Evolutionary conservation across 345 rosid genomes (phyloP).

Genomic region (Combretum micranthum): DNA sequence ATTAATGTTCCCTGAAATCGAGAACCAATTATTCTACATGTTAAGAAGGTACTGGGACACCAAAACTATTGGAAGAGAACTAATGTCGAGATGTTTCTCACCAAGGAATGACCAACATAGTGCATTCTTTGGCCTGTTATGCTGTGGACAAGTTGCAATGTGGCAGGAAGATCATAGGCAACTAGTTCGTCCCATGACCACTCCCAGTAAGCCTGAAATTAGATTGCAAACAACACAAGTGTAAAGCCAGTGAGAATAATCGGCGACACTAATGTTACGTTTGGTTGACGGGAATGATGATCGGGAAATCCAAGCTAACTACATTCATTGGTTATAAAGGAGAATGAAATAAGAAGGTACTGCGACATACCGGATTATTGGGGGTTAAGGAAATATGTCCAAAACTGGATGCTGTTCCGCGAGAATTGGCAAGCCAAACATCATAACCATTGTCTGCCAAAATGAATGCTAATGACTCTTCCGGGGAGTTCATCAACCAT

Average conservation of each 20-base stretch:
- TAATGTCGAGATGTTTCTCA: background rate
- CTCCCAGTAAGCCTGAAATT: slow-evolving; percentile 30
- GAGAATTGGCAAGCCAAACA: slow-evolving; percentile 38
- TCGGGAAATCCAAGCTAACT: too few species aligned
- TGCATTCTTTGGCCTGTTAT: slow-evolving; percentile 30
- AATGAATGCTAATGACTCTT: slow-evolving; percentile 29
- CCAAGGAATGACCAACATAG: slow-evolving; percentile 35
- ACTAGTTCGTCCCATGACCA: slow-evolving; percentile 40
- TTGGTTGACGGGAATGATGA: too few species aligned
- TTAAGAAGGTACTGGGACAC: too few species aligned
- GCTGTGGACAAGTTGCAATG: slow-evolving; percentile 14
- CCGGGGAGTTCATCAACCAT: slow-evolving; percentile 25
- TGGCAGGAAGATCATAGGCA: slow-evolving; percentile 22
- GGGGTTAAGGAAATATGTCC: slow-evolving; percentile 28
- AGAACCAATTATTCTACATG: background rate
- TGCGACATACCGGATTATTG: slow-evolving; percentile 11
- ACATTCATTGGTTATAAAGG: too few species aligned
- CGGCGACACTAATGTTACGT: too few species aligned
- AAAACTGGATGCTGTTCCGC: slow-evolving; percentile 31
- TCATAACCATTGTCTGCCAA: slow-evolving; percentile 34
- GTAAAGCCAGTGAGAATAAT: too few species aligned
- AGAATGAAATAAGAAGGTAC: too few species aligned
- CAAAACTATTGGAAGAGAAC: background rate
- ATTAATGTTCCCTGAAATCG: slow-evolving; percentile 32
- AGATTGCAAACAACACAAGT: background rate